phyloP scores from a whole-genome alignment of 2,329 filamentous ascomycete genomes.

The Thelonectria rubi region DNA sequence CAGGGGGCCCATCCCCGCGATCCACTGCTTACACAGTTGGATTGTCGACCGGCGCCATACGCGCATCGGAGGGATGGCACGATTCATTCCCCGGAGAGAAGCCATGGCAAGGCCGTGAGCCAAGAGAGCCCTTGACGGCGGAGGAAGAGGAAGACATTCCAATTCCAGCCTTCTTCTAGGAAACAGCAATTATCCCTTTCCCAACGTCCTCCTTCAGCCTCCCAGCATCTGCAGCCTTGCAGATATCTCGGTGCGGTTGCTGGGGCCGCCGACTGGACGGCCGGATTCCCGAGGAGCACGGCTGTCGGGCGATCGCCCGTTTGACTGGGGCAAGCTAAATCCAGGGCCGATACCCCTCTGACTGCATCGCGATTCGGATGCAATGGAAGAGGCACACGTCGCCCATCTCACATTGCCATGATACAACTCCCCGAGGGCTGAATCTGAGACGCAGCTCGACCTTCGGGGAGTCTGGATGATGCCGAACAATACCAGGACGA shows the following conservation, averaged over 20 bases:
- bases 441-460: conserved; percentile 6
- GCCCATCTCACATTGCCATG: not conserved
- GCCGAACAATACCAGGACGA: not conserved
- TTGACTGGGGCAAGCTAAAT: conserved; percentile 7
- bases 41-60: not conserved
- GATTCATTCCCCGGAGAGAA: not conserved
- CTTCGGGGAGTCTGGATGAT: conserved; percentile 10
- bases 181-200: conserved; percentile 1
- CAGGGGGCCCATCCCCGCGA: not conserved
- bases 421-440: conserved; percentile 16
- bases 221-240: conserved; percentile 23
- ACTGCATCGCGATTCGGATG: not conserved
- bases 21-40: not conserved
- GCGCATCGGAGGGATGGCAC: not conserved
- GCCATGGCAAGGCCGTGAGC: not conserved
- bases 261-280: conserved; percentile 28
- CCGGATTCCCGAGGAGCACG: conserved; percentile 30
- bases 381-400: not conserved
- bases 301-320: conserved; percentile 45
- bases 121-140: not conserved
- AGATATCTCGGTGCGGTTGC: conserved; percentile 19
- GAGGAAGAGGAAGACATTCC: not conserved
- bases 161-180: not conserved
- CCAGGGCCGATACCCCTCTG: conserved; percentile 1
- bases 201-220: not conserved